Evolutionary conservation across 495 filamentous ascomycete genomes (phyloP).

Genomic region (Aspergillus heteromorphus): DNA sequence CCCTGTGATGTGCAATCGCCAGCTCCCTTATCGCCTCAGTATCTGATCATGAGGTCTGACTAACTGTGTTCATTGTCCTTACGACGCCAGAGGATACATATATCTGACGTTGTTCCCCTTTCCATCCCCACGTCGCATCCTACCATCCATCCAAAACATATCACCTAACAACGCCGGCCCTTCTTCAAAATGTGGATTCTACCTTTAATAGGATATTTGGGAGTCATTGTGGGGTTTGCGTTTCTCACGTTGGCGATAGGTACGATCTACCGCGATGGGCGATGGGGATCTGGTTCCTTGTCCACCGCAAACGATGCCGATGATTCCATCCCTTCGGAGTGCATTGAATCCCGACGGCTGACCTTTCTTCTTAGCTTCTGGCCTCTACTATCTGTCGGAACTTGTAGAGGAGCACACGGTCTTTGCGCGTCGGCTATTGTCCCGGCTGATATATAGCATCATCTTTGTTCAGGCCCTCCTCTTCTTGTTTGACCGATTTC

Average conservation of each 20-base stretch:
- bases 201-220: slow-evolving; percentile 81
- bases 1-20: neutral
- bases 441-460: slow-evolving; percentile 76
- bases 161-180: neutral
- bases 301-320: neutral
- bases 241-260: slow-evolving; percentile 94
- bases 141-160: neutral
- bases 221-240: slow-evolving; percentile 79
- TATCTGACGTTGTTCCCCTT: too few species aligned
- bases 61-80: too few species aligned
- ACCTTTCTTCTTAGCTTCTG: slow-evolving; percentile 60
- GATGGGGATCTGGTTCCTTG: neutral
- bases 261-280: slow-evolving; percentile 31
- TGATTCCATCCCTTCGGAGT: neutral
- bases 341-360: too few species aligned
- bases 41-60: neutral
- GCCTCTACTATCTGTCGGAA: slow-evolving; percentile 96
- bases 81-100: too few species aligned
- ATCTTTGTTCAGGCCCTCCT: slow-evolving; percentile 72
- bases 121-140: neutral
- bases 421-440: slow-evolving; percentile 76
- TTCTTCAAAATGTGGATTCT: slow-evolving; percentile 75
- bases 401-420: slow-evolving; percentile 97
- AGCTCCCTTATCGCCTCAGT: neutral
- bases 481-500: slow-evolving; percentile 77